These are phyloP conservation scores for Colletotrichum lentis DNA, from an alignment of 2,329 filamentous ascomycete genomes.

Conservation along the genomic window DNA sequence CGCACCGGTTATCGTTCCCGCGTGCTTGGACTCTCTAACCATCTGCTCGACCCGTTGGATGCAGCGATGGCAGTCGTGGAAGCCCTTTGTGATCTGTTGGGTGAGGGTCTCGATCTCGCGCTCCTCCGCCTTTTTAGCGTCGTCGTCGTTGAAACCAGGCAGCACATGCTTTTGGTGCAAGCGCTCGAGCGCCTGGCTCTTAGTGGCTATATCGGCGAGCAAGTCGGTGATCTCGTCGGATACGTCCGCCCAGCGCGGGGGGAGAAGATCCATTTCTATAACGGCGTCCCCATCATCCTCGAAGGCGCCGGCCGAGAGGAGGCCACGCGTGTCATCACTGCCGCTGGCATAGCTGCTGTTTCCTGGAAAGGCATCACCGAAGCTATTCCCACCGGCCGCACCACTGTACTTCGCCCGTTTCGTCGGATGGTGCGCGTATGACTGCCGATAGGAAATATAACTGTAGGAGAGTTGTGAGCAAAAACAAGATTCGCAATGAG, in stretches of 20 bases:
- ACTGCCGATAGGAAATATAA: slow-evolving; percentile 99
- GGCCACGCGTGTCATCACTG: slow-evolving; percentile 71
- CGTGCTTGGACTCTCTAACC: slow-evolving; percentile 80
- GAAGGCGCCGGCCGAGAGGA: slow-evolving; percentile 82
- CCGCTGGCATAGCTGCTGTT: slow-evolving; percentile 52
- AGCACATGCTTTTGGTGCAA: slow-evolving; percentile 97
- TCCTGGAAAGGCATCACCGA: slow-evolving; percentile 65
- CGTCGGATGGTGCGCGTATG: slow-evolving; percentile 91
- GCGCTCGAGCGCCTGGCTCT: slow-evolving; percentile 86
- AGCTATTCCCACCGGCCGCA: slow-evolving; percentile 63
- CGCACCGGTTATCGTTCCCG: slow-evolving; percentile 76
- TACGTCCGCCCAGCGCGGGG: slow-evolving; percentile 93
- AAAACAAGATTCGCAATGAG: slow-evolving; percentile 30
- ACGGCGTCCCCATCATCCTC: slow-evolving; percentile 90
- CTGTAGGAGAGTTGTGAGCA: slow-evolving; percentile 58
- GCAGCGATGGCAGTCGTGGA: slow-evolving; percentile 87
- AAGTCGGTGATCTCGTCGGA: slow-evolving; percentile 91
- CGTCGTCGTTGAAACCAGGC: slow-evolving; percentile 95
- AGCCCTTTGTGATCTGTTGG: slow-evolving; percentile 85
- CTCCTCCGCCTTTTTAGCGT: slow-evolving; percentile 86
- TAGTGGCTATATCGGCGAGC: slow-evolving; percentile 79
- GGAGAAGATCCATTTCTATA: slow-evolving; percentile 97
- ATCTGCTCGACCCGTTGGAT: slow-evolving; percentile 89
- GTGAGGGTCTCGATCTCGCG: slow-evolving; percentile 89
- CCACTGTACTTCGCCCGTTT: slow-evolving; percentile 78